Base-by-base conservation (phyloP, 2,329 filamentous ascomycete species). In the Stachybotrys chartarum region DNA sequence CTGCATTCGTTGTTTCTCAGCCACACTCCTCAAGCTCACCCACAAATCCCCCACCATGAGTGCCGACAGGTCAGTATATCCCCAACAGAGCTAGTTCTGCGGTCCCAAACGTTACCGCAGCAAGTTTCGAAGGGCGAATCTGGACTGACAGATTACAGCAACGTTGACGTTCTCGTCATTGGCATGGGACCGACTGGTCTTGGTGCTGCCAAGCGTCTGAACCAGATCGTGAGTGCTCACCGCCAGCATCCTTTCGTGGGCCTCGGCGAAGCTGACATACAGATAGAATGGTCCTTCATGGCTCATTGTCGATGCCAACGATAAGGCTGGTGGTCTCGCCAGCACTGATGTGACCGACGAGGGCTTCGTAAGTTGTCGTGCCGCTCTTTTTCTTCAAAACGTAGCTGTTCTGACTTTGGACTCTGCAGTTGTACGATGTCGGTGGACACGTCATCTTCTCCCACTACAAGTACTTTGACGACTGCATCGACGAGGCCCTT, bases 381-480 rank as follows among this genome's bases (percentile, higher is more conserved):
- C 56, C 24, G 24, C 24, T 55, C 42, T n/a, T 24, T 18, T 50
- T 64, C 16, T 39, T 45, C 54, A 51, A 48, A 54, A 60, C 50
- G n/a, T 7, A 30, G 55, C 59, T 50, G 57, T 56, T 6, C 61
- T 65, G 66, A 66, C 8, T 14, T 42, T 42, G 35, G 10, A 2
- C 35, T 14, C 2, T 10, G 35, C 52, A 96, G 93, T 85, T 99
- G 67, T 99, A 97, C 83, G 94, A 99, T 77, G 94, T 99, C 66
- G 92, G 92, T 72, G 92, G 92, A 66, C 92, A 97, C 77, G 92
- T 97, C 77, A 97, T 97, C 78, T 97, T 97, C 84, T 97, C 92
- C 66, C 92, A 97, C 84, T 99, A 99, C 88, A 97, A 97, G 80
- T 99, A 99, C 85, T 99, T 99, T 74, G 94, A 99, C 78, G 94